These are phyloP conservation scores for Cryptomeria japonica DNA, from an alignment of 75 land plant genomes.

Conservation along the genomic window DNA sequence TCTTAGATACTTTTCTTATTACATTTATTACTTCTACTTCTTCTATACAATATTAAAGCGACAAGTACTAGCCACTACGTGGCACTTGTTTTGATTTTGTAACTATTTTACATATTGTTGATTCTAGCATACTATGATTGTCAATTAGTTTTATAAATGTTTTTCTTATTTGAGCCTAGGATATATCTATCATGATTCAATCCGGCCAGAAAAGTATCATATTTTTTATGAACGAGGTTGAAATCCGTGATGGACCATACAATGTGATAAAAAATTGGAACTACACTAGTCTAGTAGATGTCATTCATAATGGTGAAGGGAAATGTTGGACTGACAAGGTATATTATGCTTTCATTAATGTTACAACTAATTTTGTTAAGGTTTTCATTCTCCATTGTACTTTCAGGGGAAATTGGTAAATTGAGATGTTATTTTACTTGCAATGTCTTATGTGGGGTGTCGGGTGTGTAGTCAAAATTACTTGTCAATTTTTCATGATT, in stretches of 20 bases:
- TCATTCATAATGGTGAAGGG: constrained; percentile 70
- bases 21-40: too few species aligned
- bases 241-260: constrained; percentile 84
- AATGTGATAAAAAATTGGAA: constrained; percentile 85
- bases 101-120: neutral
- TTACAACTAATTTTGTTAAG: neutral
- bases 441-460: too few species aligned
- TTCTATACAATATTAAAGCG: too few species aligned
- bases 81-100: neutral
- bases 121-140: neutral
- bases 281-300: constrained; percentile 59
- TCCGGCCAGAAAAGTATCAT: constrained; percentile 55
- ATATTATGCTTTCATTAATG: neutral
- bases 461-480: too few species aligned
- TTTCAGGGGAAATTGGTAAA: too few species aligned
- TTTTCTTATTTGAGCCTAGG: constrained; percentile 30
- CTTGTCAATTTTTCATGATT: too few species aligned
- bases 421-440: too few species aligned
- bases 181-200: constrained; percentile 68
- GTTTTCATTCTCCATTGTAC: neutral
- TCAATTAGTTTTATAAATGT: neutral
- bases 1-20: too few species aligned
- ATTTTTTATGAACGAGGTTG: constrained; percentile 78
- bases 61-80: too few species aligned
- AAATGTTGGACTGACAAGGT: constrained; percentile 81